Conservation (phyloP, 73 alveolate species). For the Paramecium sexaurelia region DNA sequence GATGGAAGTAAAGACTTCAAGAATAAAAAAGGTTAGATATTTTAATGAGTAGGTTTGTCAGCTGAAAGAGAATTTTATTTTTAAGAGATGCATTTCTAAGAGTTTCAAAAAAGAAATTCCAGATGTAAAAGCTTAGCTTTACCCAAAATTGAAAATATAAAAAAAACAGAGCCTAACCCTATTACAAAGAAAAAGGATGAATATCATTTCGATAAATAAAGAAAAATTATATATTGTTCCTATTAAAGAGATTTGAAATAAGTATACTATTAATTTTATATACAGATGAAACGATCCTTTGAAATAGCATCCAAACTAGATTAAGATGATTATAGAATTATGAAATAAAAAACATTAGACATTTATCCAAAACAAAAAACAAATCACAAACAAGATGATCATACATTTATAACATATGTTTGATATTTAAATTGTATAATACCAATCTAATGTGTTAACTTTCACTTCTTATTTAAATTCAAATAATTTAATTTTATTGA, state of each 20-base stretch:
- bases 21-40: conserved; percentile 12
- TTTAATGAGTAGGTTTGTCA: conserved; percentile 5
- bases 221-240: conserved; percentile 22
- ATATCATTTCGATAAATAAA: neutral
- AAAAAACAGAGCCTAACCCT: conserved; percentile 26
- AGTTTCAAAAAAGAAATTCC: neutral
- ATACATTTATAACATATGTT: neutral
- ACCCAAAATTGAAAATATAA: neutral
- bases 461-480: no score
- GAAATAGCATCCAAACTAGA: conserved; percentile 26
- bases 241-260: conserved; percentile 10
- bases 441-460: no score
- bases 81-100: neutral
- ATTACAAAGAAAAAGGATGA: neutral
- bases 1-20: conserved; percentile 39
- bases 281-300: conserved; percentile 25
- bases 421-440: neutral
- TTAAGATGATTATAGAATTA: neutral
- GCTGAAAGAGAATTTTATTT: conserved; percentile 41
- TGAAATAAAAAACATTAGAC: conserved; percentile 49
- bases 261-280: neutral
- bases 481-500: no score
- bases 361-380: neutral
- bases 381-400: neutral
- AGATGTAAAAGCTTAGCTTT: conserved; percentile 12